Evolutionary conservation across 768 basidiomycete species (phyloP), one percentile per base, ranked within the genome.

Genomic region (Podaxis sp.): DNA sequence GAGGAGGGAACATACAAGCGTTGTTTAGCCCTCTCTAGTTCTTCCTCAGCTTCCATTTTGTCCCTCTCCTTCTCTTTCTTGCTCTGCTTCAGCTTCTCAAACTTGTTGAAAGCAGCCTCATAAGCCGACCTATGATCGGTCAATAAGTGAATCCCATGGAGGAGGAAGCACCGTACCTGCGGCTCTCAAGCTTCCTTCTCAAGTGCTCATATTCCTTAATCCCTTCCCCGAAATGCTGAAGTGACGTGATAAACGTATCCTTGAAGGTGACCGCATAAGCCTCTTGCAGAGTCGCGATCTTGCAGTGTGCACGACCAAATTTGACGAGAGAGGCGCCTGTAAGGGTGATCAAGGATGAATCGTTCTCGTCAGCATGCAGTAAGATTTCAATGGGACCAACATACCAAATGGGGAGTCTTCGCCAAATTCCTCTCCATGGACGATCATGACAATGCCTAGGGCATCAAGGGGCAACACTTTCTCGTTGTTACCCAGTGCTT

Each of bases 171-270:
- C 71, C 80, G 56, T 64, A 91, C 93, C 92, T 82, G 69, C 93
- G 79, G 57, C 89, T 93, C 61, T 96, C 94, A 15, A 96, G 75
- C 71, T 95, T 96, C 83, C 95, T 96, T 65, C 87, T 84, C 64
- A 89, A 81, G 4, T 78, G 71, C 62, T 94, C 89, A 66, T 92
- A 96, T 60, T 95, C 94, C 70, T 88, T 92, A 70, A 96, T 88
- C 30, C 91, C 88, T 8, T 87, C 89, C 15, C 79, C 79, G 56
- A 88, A 87, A 48, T 75, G 80, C 65, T 87, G 81, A 58, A 95
- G 78, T 1, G 90, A 87, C 0, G 80, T 68, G 26, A 95, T 71
- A 69, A 90, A 95, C 4, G 87, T 87, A 68, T 92, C 92, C 38
- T 82, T 83, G 61, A 96, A 83, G 5, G 85, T 84, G 61, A 88